Conservation (phyloP, 352 stramenopile genomes). For the Phytophthora citrophthora region DNA sequence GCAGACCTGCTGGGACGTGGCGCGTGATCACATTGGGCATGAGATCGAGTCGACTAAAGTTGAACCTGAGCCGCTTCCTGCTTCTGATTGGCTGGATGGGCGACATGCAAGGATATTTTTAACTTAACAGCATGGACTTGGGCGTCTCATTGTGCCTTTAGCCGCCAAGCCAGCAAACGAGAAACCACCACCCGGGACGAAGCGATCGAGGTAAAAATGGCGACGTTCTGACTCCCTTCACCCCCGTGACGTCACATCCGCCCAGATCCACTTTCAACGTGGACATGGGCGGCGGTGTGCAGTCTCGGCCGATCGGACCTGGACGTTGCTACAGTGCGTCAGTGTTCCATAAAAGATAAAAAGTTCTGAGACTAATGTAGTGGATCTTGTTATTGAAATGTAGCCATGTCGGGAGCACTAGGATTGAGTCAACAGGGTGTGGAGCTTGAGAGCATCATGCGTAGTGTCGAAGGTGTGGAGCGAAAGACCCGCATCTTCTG, state of each 20-base stretch:
- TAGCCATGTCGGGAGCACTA: conserved; percentile 40
- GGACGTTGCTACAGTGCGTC: conserved; percentile 38
- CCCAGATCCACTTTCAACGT: conserved; percentile 32
- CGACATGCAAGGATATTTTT: too few relatives aligned
- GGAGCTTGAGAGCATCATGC: conserved; percentile 44
- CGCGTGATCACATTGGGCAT: background rate
- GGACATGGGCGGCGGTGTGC: conserved; percentile 31
- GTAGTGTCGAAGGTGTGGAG: conserved; percentile 40
- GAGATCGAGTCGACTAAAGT: background rate
- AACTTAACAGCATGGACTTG: too few relatives aligned
- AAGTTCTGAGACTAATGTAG: conserved; percentile 3
- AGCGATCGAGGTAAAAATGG: conserved; percentile 29
- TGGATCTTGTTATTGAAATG: background rate
- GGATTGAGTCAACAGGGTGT: conserved; percentile 36
- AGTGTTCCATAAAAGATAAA: background rate
- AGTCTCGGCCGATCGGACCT: conserved; percentile 30
- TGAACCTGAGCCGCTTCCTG: too few relatives aligned
- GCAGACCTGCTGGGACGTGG: background rate
- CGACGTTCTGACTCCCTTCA: background rate
- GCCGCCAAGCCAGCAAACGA: conserved; percentile 4
- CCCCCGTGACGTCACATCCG: background rate
- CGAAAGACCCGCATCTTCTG: conserved; percentile 91
- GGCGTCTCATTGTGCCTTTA: conserved; percentile 25
- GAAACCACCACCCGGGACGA: conserved; percentile 24
- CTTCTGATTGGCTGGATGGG: too few relatives aligned